Evolutionary conservation across 805 yeast species (phyloP), one percentile per base, ranked within the genome.

Genomic region (Pichia paraexigua): DNA sequence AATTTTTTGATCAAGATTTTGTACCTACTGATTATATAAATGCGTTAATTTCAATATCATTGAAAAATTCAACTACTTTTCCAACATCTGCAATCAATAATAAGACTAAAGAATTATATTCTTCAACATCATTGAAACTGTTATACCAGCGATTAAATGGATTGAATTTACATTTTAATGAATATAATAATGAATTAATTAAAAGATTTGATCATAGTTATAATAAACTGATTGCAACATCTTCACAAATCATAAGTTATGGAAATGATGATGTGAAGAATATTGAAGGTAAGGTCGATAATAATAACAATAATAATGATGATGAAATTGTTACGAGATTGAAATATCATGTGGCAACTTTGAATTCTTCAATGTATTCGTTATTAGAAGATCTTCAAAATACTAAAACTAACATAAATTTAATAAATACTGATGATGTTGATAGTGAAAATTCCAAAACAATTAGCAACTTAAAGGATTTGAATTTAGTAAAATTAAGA

Each of bases 1-100:
- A 85, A 81, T 85, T 85, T 69, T 81, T 83, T 54, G 87, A 84
- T 55, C 78, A 75, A 21, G 79, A 77, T 25, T 85, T 84, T 60
- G 79, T 76, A 18, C 85, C 89, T 1, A 77, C 79, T 50, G 79
- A 78, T 41, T 85, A 77, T 58, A 74, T 85, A 20, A 87, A 85
- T 61, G 82, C 85, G 2, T 66, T 85, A 17, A 74, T 80, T 53
- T 70, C 41, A 5, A 30, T 51, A 12, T 50, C 44, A 9, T 55
- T 72, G 9, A 58, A 59, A 45, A 35, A 35, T 35, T 11, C 39
- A 35, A n/a, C 17, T 12, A 28, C 30, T 10, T 3, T 5, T 5
- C n/a, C 35, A 9, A 9, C 35, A 30, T 30, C 35, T 13, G 11
- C 35, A 35, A 35, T 35, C n/a, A 35, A 35, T n/a, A 35, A 35